Percentiles rank a stretch among this genome's conserved stretches.
phyloP scores from a whole-genome alignment of 2,329 filamentous ascomycete genomes.

The Dryadomyces sulphureus region DNA sequence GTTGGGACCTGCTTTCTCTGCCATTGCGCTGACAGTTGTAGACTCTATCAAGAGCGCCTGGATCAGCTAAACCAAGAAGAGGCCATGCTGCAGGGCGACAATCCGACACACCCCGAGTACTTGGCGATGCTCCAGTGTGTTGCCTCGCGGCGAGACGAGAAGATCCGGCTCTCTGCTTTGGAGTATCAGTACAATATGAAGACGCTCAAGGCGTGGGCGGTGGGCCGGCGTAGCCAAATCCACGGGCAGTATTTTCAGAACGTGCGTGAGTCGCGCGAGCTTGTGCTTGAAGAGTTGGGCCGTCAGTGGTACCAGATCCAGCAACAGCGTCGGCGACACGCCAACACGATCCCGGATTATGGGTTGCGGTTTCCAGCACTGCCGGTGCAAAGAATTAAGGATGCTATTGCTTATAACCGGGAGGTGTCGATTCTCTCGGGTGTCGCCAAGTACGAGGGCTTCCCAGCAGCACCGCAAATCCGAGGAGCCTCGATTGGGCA shows the following conservation, averaged over 20 bases:
- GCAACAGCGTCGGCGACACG: constrained; percentile 54
- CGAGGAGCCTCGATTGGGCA: constrained; percentile 56
- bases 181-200: constrained; percentile 61
- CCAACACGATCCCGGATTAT: constrained; percentile 68
- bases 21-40: constrained; percentile 19
- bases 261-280: constrained; percentile 69
- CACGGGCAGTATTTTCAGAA: constrained; percentile 85
- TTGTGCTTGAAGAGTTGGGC: constrained; percentile 64
- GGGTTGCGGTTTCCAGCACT: constrained; percentile 67
- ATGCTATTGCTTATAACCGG: constrained; percentile 84
- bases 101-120: constrained; percentile 77
- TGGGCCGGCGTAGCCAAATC: constrained; percentile 72
- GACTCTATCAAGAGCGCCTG: constrained; percentile 78
- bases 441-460: constrained; percentile 87
- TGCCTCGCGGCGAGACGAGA: constrained; percentile 67
- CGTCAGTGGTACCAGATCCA: constrained; percentile 90
- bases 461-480: constrained; percentile 86
- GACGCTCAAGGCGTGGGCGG: constrained; percentile 57
- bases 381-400: constrained; percentile 60
- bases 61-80: constrained; percentile 63
- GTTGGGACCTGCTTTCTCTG: too few species aligned
- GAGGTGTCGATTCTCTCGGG: constrained; percentile 87
- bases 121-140: constrained; percentile 81
- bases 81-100: constrained; percentile 40
- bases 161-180: constrained; percentile 59